A percentile compares a stretch with the other conserved stretches of the same genome.
These are phyloP conservation scores for Triangularia verruculosa DNA, from an alignment of 2,329 filamentous ascomycete genomes.

Conservation along the genomic window DNA sequence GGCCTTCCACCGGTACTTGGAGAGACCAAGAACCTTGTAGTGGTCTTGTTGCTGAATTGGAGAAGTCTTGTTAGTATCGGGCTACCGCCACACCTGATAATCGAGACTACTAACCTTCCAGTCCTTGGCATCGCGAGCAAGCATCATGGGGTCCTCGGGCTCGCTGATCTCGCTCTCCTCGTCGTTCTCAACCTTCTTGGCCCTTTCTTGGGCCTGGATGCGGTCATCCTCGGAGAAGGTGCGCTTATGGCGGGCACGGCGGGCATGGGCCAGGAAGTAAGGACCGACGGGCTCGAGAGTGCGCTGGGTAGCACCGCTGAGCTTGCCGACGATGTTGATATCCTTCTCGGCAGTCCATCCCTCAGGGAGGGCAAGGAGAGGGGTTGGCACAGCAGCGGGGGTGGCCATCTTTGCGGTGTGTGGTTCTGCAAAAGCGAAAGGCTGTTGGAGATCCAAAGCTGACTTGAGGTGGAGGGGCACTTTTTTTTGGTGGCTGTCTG, in stretches of 20 bases:
- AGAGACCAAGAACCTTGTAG: conserved; percentile 91
- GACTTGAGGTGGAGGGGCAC: conserved; percentile 22
- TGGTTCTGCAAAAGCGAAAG: conserved; percentile 21
- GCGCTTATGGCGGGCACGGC: conserved; percentile 91
- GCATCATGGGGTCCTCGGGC: conserved; percentile 86
- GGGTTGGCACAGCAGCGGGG: conserved; percentile 56
- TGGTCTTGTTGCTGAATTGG: conserved; percentile 78
- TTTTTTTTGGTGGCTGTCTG: conserved; percentile 13
- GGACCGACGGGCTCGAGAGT: conserved; percentile 95
- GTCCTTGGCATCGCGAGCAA: conserved; percentile 93
- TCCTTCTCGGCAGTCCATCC: conserved; percentile 88
- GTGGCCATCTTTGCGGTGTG: conserved; percentile 56
- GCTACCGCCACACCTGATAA: not conserved
- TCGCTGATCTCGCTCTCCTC: conserved; percentile 88
- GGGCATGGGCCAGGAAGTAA: conserved; percentile 96
- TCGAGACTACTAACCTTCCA: conserved; percentile 73
- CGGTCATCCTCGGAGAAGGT: conserved; percentile 98
- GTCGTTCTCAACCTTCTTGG: conserved; percentile 93
- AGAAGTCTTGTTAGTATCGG: conserved; percentile 4
- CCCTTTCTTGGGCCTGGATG: conserved; percentile 90
- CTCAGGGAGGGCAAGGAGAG: conserved; percentile 71
- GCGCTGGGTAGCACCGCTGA: conserved; percentile 76
- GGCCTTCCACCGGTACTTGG: conserved; percentile 87
- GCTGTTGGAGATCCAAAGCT: conserved; percentile 7
- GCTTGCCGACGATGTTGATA: conserved; percentile 77